These are phyloP conservation scores for Corylus heterophylla DNA, from an alignment of 306 rosid species.

Conservation along the genomic window DNA sequence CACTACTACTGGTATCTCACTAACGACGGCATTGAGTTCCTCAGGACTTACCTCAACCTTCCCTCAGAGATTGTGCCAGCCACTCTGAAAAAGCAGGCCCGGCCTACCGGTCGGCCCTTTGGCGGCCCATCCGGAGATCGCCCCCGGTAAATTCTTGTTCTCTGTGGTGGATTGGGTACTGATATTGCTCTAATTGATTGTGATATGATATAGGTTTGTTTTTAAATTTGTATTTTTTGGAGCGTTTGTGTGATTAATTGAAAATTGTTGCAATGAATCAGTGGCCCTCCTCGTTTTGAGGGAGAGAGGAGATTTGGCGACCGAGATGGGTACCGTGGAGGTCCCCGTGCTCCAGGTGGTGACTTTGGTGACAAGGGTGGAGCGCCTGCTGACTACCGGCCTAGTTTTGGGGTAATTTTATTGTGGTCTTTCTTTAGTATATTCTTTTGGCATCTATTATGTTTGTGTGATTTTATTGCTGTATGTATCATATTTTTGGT, in stretches of 20 bases:
- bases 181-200: not conserved
- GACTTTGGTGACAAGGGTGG: slow-evolving; percentile 54
- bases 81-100: slow-evolving; percentile 47
- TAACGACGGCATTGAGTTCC: slow-evolving; percentile 59
- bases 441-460: not conserved
- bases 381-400: slow-evolving; percentile 57
- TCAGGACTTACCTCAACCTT: slow-evolving; percentile 55
- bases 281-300: slow-evolving; percentile 56
- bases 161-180: not conserved
- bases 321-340: slow-evolving; percentile 52
- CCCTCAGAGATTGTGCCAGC: slow-evolving; percentile 61
- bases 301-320: slow-evolving; percentile 49
- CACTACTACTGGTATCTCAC: slow-evolving; percentile 62
- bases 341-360: slow-evolving; percentile 55
- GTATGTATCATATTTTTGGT: not conserved
- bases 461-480: not conserved
- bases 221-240: not conserved
- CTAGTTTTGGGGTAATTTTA: slow-evolving; percentile 44
- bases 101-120: slow-evolving; percentile 40
- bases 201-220: not conserved
- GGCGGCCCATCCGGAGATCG: slow-evolving; percentile 49
- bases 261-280: slow-evolving; percentile 7
- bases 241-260: not conserved
- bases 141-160: slow-evolving; percentile 37
- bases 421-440: too few species aligned